Evolutionary conservation across 768 basidiomycete species (phyloP).

Genomic region (Crassisporium funariophilum): DNA sequence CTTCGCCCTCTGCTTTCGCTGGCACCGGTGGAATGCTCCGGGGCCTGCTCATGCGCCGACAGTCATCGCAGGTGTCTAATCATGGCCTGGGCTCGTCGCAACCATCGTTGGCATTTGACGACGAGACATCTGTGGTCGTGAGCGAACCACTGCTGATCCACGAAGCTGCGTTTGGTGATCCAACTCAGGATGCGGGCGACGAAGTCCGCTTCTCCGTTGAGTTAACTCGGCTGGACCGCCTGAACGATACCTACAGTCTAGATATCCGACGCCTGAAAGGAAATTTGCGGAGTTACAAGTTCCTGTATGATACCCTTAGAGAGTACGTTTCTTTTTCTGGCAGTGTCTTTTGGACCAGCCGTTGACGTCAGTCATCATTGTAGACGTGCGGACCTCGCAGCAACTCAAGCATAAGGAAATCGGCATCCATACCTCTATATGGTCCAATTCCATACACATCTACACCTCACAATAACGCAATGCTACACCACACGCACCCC

Average conservation of each 20-base stretch:
- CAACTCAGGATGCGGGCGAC: constrained; percentile 82
- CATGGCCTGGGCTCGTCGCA: constrained; percentile 40
- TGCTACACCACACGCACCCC: constrained; percentile 9
- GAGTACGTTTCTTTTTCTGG: constrained; percentile 56
- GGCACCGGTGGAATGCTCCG: constrained; percentile 79
- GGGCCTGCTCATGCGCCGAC: constrained; percentile 86
- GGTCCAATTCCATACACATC: constrained; percentile 12
- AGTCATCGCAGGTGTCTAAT: constrained; percentile 79
- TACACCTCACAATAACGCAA: constrained; percentile 8
- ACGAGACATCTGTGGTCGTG: constrained; percentile 40
- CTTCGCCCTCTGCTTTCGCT: constrained; percentile 72
- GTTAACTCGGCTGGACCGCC: constrained; percentile 84
- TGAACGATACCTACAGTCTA: constrained; percentile 89
- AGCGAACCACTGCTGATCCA: constrained; percentile 39
- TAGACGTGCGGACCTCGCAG: constrained; percentile 49
- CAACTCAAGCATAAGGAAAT: constrained; percentile 22
- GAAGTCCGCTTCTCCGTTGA: constrained; percentile 98
- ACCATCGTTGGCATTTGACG: constrained; percentile 47
- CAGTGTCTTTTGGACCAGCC: neutral
- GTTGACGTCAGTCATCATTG: constrained; percentile 5
- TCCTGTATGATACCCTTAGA: constrained; percentile 85
- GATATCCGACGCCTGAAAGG: constrained; percentile 94
- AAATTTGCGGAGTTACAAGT: constrained; percentile 90
- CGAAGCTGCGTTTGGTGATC: constrained; percentile 79
- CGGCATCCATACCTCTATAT: constrained; percentile 3